Percentiles rank a stretch among this genome's conserved stretches.
These are phyloP conservation scores for Aspergillus asperescens DNA, from an alignment of 495 filamentous ascomycete species.

Conservation along the genomic window DNA sequence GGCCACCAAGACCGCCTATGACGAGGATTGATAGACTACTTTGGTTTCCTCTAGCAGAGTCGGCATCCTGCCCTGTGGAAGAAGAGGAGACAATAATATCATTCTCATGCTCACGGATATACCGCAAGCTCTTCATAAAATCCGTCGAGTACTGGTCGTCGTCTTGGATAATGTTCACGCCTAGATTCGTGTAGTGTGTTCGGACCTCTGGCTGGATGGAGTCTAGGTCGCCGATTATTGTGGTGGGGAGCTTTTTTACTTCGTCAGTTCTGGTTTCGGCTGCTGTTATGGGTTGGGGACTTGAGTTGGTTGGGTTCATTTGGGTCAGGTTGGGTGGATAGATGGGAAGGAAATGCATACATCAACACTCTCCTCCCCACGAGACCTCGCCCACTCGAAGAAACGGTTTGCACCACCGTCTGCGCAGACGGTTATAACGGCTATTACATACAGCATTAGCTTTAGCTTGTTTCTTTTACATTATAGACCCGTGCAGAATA, in stretches of 20 bases:
- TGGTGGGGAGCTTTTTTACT: slow-evolving; percentile 47
- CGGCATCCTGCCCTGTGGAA: neutral
- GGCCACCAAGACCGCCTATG: slow-evolving; percentile 78
- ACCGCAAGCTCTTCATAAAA: slow-evolving; percentile 67
- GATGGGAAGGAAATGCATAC: slow-evolving; percentile 31
- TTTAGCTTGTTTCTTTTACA: neutral
- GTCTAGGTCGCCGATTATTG: slow-evolving; percentile 86
- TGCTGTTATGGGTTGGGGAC: neutral
- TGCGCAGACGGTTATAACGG: slow-evolving; percentile 62
- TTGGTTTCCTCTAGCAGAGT: neutral
- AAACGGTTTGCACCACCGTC: slow-evolving; percentile 89
- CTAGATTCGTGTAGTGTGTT: slow-evolving; percentile 52
- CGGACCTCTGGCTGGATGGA: slow-evolving; percentile 58
- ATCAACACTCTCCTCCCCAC: slow-evolving; percentile 28
- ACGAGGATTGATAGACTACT: slow-evolving; percentile 52
- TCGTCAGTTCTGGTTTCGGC: neutral
- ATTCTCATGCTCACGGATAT: slow-evolving; percentile 41
- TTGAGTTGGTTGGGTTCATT: neutral
- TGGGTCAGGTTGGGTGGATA: neutral
- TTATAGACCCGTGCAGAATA: too few relatives aligned
- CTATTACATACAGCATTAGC: slow-evolving; percentile 31
- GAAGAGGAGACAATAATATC: slow-evolving; percentile 25
- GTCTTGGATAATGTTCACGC: slow-evolving; percentile 56
- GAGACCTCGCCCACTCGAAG: slow-evolving; percentile 47
- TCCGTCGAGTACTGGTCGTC: slow-evolving; percentile 82